Evolutionary conservation across 2,329 filamentous ascomycete genomes (phyloP).

Genomic region (Thermothelomyces thermophilus): DNA sequence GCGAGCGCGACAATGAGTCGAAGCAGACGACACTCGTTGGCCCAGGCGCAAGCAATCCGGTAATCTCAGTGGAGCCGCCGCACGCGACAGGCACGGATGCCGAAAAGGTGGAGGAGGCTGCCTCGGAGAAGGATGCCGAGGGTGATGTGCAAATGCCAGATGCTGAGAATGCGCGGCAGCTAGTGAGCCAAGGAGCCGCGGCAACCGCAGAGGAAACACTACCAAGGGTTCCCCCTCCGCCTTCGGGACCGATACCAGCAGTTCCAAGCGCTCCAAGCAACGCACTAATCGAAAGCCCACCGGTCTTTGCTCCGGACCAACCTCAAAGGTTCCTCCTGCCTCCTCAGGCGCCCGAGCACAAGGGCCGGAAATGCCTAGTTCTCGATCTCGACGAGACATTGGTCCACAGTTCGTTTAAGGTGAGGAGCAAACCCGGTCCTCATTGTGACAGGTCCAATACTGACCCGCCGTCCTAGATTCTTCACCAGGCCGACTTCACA

Average conservation of each 20-base stretch:
- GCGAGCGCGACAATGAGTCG: conserved; percentile 39
- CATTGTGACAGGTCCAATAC: background rate
- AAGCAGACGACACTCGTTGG: conserved; percentile 39
- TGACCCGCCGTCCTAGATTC: conserved; percentile 56
- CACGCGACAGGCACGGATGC: conserved; percentile 19
- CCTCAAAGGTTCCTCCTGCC: conserved; percentile 68
- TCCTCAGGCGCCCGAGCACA: conserved; percentile 70
- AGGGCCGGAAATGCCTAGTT: conserved; percentile 88
- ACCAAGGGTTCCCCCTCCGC: conserved; percentile 41
- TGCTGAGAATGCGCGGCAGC: conserved; percentile 42
- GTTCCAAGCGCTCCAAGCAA: conserved; percentile 29
- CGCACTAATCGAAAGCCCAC: conserved; percentile 35
- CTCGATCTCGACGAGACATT: conserved; percentile 94
- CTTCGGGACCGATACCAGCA: conserved; percentile 39
- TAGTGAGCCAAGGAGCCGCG: conserved; percentile 38
- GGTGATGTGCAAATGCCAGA: conserved; percentile 65
- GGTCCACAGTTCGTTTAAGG: conserved; percentile 98
- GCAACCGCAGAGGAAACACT: conserved; percentile 31
- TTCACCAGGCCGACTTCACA: conserved; percentile 97
- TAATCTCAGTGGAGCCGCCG: conserved; percentile 38
- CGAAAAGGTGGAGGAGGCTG: conserved; percentile 23
- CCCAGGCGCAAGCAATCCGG: conserved; percentile 29
- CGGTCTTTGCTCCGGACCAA: conserved; percentile 40
- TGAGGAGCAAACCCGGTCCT: conserved; percentile 35
- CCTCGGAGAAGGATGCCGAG: conserved; percentile 41